phyloP scores from a whole-genome alignment of 495 filamentous ascomycete genomes.

The Neurospora sublineolata region DNA sequence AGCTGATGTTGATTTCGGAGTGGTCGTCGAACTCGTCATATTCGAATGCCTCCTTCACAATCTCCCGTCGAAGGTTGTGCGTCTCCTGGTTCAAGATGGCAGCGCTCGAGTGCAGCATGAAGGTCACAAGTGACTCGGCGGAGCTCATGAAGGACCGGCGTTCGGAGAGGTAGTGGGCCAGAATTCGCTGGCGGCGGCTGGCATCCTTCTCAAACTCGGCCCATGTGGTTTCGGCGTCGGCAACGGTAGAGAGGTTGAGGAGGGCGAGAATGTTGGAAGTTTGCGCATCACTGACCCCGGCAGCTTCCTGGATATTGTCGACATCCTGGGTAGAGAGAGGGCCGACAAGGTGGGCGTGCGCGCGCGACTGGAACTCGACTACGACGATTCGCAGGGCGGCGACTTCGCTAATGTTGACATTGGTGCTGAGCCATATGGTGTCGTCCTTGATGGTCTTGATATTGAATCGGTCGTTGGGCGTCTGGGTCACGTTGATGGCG shows the following conservation, averaged over 20 bases:
- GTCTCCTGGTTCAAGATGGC: constrained; percentile 15
- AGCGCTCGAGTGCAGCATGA: constrained; percentile 27
- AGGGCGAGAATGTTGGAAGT: constrained; percentile 34
- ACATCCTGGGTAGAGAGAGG: constrained; percentile 58
- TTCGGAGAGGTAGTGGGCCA: constrained; percentile 61
- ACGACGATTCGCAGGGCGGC: constrained; percentile 69
- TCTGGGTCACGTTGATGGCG: constrained; percentile 74
- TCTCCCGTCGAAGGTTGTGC: constrained; percentile 15
- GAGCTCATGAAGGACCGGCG: constrained; percentile 44
- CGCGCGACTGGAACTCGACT: constrained; percentile 71
- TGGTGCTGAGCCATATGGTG: constrained; percentile 70
- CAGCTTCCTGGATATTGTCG: constrained; percentile 52
- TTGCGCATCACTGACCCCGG: constrained; percentile 45
- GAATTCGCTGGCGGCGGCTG: constrained; percentile 48
- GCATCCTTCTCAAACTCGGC: constrained; percentile 45
- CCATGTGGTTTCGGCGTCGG: constrained; percentile 38
- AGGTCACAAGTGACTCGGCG: constrained; percentile 31
- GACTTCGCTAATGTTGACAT: constrained; percentile 66
- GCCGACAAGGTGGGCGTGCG: constrained; percentile 50
- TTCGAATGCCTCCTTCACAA: constrained; percentile 14
- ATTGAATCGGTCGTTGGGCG: constrained; percentile 54
- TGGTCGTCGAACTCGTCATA: constrained; percentile 6
- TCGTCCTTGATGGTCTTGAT: constrained; percentile 77
- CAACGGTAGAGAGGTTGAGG: constrained; percentile 26
- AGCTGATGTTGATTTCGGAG: constrained; percentile 2